Percentiles rank a stretch among this genome's conserved stretches.
Conservation (phyloP, 345 rosid species). For the Populus ilicifolia region DNA sequence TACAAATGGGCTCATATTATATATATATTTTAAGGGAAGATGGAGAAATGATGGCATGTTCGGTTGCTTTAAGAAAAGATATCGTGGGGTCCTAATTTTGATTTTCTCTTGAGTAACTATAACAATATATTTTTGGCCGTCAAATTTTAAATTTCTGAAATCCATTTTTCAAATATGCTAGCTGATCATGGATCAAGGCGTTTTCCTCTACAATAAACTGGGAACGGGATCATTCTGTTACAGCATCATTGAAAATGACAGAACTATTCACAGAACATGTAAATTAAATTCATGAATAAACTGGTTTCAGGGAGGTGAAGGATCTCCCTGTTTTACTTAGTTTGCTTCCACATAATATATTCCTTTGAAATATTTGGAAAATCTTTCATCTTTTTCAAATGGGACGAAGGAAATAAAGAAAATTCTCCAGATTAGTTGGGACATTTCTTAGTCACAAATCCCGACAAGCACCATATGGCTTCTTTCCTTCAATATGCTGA, state of each 20-base stretch:
- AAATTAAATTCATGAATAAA: no score
- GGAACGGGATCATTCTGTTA: not conserved
- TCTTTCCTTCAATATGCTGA: not conserved
- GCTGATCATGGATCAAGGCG: not conserved
- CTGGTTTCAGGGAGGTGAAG: not conserved
- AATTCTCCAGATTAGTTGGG: conserved; percentile 4
- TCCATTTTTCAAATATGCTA: not conserved
- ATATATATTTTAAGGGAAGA: not conserved
- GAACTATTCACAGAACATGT: not conserved
- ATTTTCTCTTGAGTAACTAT: not conserved
- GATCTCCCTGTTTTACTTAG: not conserved
- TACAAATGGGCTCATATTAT: no score
- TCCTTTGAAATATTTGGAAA: not conserved
- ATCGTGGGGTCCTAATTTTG: not conserved
- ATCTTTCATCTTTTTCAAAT: not conserved
- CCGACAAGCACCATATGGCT: not conserved
- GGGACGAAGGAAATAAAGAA: not conserved
- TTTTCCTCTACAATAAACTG: not conserved
- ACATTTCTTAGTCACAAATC: not conserved
- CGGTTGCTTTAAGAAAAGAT: not conserved
- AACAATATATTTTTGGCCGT: not conserved
- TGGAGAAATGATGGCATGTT: not conserved
- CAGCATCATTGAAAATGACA: not conserved
- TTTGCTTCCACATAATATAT: not conserved
- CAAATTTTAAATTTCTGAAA: not conserved